Percentiles rank a stretch among this genome's conserved stretches.
Conservation (phyloP, 2,329 filamentous ascomycete species). For the Fusarium xylarioides region DNA sequence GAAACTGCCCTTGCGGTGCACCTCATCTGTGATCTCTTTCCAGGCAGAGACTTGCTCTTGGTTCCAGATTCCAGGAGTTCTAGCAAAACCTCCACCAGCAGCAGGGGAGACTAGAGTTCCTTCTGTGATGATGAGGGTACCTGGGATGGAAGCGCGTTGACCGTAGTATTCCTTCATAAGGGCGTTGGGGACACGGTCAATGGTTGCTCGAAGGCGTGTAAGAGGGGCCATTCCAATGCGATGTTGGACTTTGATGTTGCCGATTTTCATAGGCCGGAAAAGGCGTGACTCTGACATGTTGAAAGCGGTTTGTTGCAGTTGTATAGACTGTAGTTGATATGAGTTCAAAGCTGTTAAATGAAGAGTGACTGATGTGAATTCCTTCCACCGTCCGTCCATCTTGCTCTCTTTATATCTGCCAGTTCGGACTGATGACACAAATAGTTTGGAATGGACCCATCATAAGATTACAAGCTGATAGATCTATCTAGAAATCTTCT, state of each 20-base stretch:
- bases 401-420: neutral
- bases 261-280: conserved; percentile 55
- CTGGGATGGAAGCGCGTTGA: conserved; percentile 54
- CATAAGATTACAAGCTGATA: neutral
- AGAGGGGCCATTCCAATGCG: conserved; percentile 65
- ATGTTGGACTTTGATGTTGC: conserved; percentile 51
- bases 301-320: accelerated
- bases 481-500: no score
- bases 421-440: neutral
- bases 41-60: conserved; percentile 66
- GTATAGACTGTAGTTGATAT: accelerated
- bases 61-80: conserved; percentile 68
- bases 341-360: accelerated
- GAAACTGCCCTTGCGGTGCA: conserved; percentile 68
- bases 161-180: conserved; percentile 58
- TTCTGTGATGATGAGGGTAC: conserved; percentile 55
- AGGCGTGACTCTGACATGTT: conserved; percentile 43
- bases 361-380: neutral
- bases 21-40: conserved; percentile 68
- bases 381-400: accelerated
- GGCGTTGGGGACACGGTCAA: conserved; percentile 43
- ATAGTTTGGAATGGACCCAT: accelerated
- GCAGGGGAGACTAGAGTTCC: conserved; percentile 54
- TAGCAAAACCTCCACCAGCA: conserved; percentile 46
- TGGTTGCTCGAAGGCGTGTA: conserved; percentile 59